These are phyloP conservation scores for Geranomyces variabilis DNA, from an alignment of 192 early-diverging fungal genomes.

Conservation along the genomic window DNA sequence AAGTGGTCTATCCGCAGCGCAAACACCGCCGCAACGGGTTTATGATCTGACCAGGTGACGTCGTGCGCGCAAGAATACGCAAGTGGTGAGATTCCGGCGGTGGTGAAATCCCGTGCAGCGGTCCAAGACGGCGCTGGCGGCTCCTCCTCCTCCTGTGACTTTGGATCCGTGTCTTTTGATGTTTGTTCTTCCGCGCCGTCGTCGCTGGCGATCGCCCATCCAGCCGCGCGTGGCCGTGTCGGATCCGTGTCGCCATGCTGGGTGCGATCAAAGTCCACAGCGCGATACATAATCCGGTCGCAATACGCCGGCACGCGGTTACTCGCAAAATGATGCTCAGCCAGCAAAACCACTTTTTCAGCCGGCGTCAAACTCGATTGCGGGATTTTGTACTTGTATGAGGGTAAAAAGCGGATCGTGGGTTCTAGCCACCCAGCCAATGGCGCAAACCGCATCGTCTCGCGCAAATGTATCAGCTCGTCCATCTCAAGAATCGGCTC, in stretches of 20 bases:
- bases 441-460: conserved; percentile 10
- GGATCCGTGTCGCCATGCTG: background rate
- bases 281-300: conserved; percentile 43
- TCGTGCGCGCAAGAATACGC: conserved; percentile 29
- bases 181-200: conserved; percentile 12
- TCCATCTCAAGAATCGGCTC: conserved; percentile 33
- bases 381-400: conserved; percentile 38
- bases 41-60: conserved; percentile 39
- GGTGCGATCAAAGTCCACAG: background rate
- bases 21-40: conserved; percentile 42
- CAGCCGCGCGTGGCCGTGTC: background rate
- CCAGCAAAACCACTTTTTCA: background rate
- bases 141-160: background rate
- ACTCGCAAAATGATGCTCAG: background rate
- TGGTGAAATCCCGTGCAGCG: background rate
- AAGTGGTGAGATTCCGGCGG: conserved; percentile 10
- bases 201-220: background rate
- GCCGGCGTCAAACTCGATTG: background rate
- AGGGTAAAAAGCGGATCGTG: conserved; percentile 36
- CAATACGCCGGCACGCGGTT: conserved; percentile 46
- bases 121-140: conserved; percentile 9
- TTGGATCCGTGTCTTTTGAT: background rate
- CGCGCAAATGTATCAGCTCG: conserved; percentile 31
- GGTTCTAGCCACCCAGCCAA: conserved; percentile 39
- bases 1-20: conserved; percentile 18